A percentile compares a stretch with the other conserved stretches of the same genome.
Conservation (phyloP, 306 rosid genomes). For the Quercus suber region DNA sequence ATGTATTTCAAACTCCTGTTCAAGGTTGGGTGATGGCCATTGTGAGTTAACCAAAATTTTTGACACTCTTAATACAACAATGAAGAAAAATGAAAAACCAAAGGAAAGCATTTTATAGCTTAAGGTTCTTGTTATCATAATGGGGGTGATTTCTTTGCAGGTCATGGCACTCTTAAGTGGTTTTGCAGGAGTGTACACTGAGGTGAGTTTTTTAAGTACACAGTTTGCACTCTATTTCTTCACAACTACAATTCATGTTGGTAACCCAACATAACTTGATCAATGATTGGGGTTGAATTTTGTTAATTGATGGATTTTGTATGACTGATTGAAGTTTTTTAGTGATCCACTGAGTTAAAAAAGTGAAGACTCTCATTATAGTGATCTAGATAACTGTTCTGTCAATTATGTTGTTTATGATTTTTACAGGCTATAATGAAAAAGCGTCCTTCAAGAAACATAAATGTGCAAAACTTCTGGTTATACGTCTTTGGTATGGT, state of each 20-base stretch:
- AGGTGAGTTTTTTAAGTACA: slow-evolving; percentile 54
- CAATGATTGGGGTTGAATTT: not conserved
- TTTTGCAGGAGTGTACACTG: slow-evolving; percentile 94
- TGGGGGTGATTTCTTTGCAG: slow-evolving; percentile 41
- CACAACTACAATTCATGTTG: not conserved
- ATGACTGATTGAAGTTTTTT: not conserved
- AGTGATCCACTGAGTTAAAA: not conserved
- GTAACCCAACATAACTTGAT: slow-evolving; percentile 8
- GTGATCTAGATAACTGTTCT: not conserved
- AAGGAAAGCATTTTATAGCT: not conserved
- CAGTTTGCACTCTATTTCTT: slow-evolving; percentile 9
- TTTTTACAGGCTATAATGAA: slow-evolving; percentile 84
- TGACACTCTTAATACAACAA: slow-evolving; percentile 9
- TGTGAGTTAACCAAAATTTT: slow-evolving; percentile 51
- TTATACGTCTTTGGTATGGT: slow-evolving; percentile 88
- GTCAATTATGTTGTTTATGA: not conserved
- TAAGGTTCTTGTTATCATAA: slow-evolving; percentile 15
- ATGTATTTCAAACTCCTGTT: slow-evolving; percentile 87
- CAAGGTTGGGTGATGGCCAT: slow-evolving; percentile 98
- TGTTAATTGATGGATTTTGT: not conserved
- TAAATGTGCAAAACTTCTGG: slow-evolving; percentile 98
- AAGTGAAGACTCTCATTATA: slow-evolving; percentile 10
- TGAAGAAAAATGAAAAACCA: not conserved
- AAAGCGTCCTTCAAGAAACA: slow-evolving; percentile 91
- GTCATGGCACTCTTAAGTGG: slow-evolving; percentile 97